These are phyloP conservation scores for Hibiscus tridactylites DNA, from an alignment of 345 rosid species.

Conservation along the genomic window DNA sequence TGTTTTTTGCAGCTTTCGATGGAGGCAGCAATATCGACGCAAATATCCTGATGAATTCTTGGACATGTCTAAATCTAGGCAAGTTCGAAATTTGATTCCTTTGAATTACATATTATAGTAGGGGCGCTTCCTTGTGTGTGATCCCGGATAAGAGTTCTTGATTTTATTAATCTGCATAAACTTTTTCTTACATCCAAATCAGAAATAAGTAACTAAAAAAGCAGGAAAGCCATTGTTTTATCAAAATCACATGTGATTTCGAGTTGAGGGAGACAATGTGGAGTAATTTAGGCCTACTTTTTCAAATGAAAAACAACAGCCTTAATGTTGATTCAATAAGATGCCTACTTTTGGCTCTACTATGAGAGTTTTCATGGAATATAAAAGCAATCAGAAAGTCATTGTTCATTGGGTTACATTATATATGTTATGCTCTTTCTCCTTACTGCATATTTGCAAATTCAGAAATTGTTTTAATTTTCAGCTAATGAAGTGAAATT, in stretches of 20 bases:
- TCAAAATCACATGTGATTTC: background rate
- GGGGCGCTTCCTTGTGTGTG: background rate
- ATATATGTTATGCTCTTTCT: background rate
- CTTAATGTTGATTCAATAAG: background rate
- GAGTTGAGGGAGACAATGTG: background rate
- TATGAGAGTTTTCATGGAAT: background rate
- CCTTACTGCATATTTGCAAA: background rate
- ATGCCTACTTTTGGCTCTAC: background rate
- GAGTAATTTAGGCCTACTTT: background rate
- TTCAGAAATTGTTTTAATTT: background rate
- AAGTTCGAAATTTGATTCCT: background rate
- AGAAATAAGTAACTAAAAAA: background rate
- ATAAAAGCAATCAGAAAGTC: background rate
- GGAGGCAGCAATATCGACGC: conserved; percentile 76
- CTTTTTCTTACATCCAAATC: background rate
- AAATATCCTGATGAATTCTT: conserved; percentile 87
- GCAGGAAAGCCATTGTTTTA: background rate
- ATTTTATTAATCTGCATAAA: background rate
- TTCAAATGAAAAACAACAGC: background rate
- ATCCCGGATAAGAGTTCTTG: background rate
- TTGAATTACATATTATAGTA: background rate
- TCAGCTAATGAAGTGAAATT: conserved; percentile 6
- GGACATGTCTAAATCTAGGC: conserved; percentile 80
- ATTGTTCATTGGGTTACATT: background rate
- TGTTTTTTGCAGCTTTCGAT: conserved; percentile 49